A percentile compares a stretch with the other conserved stretches of the same genome.
phyloP scores from a whole-genome alignment of 805 yeast genomes.

The Blastobotrys peoriensis region DNA sequence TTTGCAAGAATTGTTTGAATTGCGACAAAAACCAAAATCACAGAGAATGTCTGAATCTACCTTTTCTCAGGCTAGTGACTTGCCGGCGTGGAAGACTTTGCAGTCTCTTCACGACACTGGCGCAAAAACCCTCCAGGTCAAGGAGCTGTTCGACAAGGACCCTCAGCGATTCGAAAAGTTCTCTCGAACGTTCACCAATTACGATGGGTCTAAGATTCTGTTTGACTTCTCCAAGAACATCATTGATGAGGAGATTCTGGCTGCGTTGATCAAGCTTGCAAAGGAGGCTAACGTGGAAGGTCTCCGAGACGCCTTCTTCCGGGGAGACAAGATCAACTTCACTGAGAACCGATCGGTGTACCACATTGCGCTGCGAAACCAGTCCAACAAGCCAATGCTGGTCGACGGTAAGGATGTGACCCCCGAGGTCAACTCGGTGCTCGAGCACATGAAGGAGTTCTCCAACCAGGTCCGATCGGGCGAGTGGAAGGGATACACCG shows the following conservation, averaged over 20 bases:
- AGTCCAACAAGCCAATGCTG: conserved; percentile 71
- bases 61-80: conserved; percentile 60
- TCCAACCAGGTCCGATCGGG: conserved; percentile 87
- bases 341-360: conserved; percentile 92
- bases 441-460: conserved; percentile 95
- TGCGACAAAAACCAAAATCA: no score
- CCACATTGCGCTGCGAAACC: conserved; percentile 95
- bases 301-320: conserved; percentile 86
- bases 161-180: conserved; percentile 67
- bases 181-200: conserved; percentile 74
- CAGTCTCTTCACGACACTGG: conserved; percentile 61
- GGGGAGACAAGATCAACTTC: conserved; percentile 88
- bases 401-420: conserved; percentile 90
- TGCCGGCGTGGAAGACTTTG: conserved; percentile 80
- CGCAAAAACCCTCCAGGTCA: conserved; percentile 68
- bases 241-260: conserved; percentile 75
- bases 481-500: conserved; percentile 94
- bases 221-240: conserved; percentile 96
- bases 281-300: conserved; percentile 82
- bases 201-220: conserved; percentile 79
- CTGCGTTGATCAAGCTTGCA: conserved; percentile 68
- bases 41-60: conserved; percentile 35
- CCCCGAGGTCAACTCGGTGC: conserved; percentile 84
- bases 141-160: conserved; percentile 72
- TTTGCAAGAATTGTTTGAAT: no score